Percentiles rank a stretch among this genome's conserved stretches.
phyloP scores from a whole-genome alignment of 1,284 basidiomycete genomes.

The Agaricales sp. region DNA sequence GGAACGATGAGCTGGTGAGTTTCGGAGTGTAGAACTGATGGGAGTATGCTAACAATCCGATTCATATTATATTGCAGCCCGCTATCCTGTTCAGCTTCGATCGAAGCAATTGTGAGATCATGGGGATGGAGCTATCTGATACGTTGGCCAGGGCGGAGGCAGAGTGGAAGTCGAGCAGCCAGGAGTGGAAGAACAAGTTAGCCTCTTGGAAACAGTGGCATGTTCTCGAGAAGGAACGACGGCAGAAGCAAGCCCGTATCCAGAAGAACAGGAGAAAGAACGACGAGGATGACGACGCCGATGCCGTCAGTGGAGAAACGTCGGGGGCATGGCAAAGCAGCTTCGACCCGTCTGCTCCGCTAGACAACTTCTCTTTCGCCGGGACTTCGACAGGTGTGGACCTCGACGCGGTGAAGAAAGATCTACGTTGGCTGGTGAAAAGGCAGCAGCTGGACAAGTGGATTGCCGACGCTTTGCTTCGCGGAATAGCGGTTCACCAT shows the following conservation, averaged over 20 bases:
- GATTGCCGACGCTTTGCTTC: conserved; percentile 35
- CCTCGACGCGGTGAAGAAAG: conserved; percentile 36
- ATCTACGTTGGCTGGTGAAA: conserved; percentile 22
- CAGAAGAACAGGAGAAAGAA: conserved; percentile 23
- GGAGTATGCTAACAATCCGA: conserved; percentile 5
- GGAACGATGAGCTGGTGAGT: conserved; percentile 39
- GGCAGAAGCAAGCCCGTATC: conserved; percentile 27
- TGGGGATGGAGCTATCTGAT: conserved; percentile 29
- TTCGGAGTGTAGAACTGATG: not conserved
- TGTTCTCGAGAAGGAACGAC: conserved; percentile 30
- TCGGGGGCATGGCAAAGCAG: conserved; percentile 33
- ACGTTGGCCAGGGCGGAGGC: conserved; percentile 32
- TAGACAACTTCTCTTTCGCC: conserved; percentile 49
- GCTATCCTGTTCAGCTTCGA: conserved; percentile 62
- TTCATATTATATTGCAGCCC: conserved; percentile 27
- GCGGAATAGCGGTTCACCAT: conserved; percentile 64
- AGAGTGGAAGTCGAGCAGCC: conserved; percentile 35
- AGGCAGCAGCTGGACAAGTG: conserved; percentile 27
- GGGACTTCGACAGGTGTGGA: conserved; percentile 35
- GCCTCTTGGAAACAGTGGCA: conserved; percentile 42
- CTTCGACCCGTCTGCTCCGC: conserved; percentile 50
- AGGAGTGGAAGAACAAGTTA: conserved; percentile 42
- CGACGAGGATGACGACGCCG: conserved; percentile 21
- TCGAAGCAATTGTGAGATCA: conserved; percentile 44
- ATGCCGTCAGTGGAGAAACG: not conserved